Evolutionary conservation across 2,329 filamentous ascomycete genomes (phyloP).

Genomic region (Exophiala oligosperma): DNA sequence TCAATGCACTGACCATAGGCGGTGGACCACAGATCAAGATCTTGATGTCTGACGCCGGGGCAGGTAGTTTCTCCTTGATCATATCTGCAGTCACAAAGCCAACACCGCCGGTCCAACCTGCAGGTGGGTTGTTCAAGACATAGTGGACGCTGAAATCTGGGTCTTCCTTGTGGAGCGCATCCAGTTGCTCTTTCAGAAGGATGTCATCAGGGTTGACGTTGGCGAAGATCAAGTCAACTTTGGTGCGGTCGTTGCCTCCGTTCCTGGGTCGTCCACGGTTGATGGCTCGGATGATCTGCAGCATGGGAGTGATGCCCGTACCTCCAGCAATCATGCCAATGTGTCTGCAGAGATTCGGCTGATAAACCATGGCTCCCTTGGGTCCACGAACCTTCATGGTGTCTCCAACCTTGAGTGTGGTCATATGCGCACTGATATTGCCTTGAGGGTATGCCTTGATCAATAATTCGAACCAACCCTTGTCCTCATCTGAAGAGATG

Average conservation of each 20-base stretch:
- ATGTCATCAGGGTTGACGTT: conserved; percentile 95
- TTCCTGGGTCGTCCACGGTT: conserved; percentile 68
- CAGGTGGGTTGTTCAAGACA: conserved; percentile 92
- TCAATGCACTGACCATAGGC: conserved; percentile 94
- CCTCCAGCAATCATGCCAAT: conserved; percentile 98
- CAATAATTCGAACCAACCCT: conserved; percentile 91
- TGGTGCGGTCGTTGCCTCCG: conserved; percentile 74
- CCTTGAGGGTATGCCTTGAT: conserved; percentile 98
- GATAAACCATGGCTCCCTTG: conserved; percentile 97
- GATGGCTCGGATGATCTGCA: conserved; percentile 91
- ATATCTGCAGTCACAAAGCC: conserved; percentile 95
- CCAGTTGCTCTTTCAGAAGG: conserved; percentile 87
- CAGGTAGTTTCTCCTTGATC: conserved; percentile 76
- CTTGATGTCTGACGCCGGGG: conserved; percentile 84
- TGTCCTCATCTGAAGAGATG: conserved; percentile 83
- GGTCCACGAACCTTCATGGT: conserved; percentile 88
- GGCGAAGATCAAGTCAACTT: conserved; percentile 94
- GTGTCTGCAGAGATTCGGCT: conserved; percentile 91
- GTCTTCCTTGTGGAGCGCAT: conserved; percentile 74
- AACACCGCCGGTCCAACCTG: conserved; percentile 86
- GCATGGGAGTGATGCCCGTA: conserved; percentile 97
- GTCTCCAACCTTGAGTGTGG: conserved; percentile 77
- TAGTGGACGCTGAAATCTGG: conserved; percentile 85
- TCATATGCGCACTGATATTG: conserved; percentile 94
- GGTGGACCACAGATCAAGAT: conserved; percentile 92